Conservation (phyloP, 306 rosid genomes). For the Dicorynia guianensis region DNA sequence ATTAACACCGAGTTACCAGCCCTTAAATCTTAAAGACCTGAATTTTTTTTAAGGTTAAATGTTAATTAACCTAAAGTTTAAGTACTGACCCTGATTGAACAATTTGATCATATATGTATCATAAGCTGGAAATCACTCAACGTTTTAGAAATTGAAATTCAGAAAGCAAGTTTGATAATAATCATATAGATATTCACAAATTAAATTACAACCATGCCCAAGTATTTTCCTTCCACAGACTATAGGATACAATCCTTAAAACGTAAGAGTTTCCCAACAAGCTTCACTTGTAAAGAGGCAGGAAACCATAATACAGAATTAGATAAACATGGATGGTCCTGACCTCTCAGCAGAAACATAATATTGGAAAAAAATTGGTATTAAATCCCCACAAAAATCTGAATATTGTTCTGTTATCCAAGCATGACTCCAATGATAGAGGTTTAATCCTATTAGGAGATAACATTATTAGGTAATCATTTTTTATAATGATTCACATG, state of each 20-base stretch:
- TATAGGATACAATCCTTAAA: conserved; percentile 68
- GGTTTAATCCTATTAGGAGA: not conserved
- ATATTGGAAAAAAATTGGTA: not conserved
- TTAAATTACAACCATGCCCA: not conserved
- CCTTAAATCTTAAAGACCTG: not conserved
- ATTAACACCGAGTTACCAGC: not conserved
- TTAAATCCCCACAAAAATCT: not conserved
- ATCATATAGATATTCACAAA: conserved; percentile 32
- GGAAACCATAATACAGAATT: not conserved
- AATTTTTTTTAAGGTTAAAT: conserved; percentile 2
- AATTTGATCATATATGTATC: conserved; percentile 4
- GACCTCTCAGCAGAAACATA: too few species aligned
- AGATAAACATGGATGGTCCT: too few species aligned
- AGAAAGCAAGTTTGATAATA: not conserved
- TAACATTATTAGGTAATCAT: not conserved
- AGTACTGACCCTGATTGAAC: not conserved
- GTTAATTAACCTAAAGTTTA: not conserved
- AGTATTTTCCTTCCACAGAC: conserved; percentile 31
- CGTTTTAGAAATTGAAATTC: too few species aligned
- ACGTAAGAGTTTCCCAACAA: conserved; percentile 68
- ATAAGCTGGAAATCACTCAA: too few species aligned
- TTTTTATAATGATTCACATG: conserved; percentile 24
- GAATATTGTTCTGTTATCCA: not conserved
- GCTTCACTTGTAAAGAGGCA: conserved; percentile 66
- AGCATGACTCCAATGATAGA: conserved; percentile 6